Base-by-base conservation (phyloP, 2,329 filamentous ascomycete species). In the Hirsutella thompsonii region DNA sequence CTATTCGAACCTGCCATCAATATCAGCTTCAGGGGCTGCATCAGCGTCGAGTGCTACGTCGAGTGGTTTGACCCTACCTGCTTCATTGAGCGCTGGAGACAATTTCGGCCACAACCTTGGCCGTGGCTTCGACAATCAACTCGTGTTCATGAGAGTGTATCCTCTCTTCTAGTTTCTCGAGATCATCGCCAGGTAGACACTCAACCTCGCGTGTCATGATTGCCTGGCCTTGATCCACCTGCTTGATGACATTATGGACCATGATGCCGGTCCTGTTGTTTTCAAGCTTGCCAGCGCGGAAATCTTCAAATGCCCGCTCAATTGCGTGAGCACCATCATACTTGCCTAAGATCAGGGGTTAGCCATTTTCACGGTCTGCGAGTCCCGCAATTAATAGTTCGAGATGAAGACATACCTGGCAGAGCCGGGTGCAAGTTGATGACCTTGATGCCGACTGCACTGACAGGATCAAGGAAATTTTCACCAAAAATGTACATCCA, bases 401-500 rank as follows among this genome's bases (percentile, higher is more conserved):
- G 5, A 11, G 23, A 26, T 11, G 23, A 11, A 11, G 6, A 26
- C 23, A 26, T 6, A 49, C 77, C 76, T 10, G 81, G 81, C 33
- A 85, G 60, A 3, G 81, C 78, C 2, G 86, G 87, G 54, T 94
- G 87, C 33, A 94, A 62, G 57, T 94, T 94, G 53, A 94, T 89
- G 38, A 89, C 78, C 20, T 69, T 72, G 30, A 92, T 68, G 0
- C 71, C 72, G 0, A 69, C 74, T 10, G 59, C 63, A 29, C 74
- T 69, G 10, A 94, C 55, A 2, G 85, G 83, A 6, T 72, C 69
- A 34, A 94, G 66, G 56, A 93, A 93, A 1, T 68, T 63, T 3
- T 69, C 67, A 0, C 78, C 79, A 38, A 93, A 73, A 42, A 93
- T 81, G 58, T 92, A 81, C 86, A 93, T 93, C 72, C 84, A 94